Conservation (phyloP, 768 basidiomycete species). For the Trametes punicea region DNA sequence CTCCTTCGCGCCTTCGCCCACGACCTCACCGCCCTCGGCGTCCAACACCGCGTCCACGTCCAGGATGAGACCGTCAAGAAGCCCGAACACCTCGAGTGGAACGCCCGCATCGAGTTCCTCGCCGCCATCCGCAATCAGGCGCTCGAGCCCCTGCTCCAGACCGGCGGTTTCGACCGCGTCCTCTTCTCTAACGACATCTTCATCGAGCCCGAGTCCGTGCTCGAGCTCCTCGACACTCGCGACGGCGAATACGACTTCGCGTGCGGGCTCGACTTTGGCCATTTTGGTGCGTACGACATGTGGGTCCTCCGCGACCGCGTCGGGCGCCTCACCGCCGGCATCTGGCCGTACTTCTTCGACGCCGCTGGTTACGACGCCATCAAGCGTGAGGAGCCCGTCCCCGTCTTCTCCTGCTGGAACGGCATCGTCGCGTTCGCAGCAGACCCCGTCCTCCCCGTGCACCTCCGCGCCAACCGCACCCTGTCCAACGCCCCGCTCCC, state of each 20-base stretch:
- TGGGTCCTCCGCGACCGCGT: constrained; percentile 38
- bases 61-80: constrained; percentile 26
- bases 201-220: constrained; percentile 38
- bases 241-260: constrained; percentile 42
- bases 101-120: constrained; percentile 37
- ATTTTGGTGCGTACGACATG: constrained; percentile 35
- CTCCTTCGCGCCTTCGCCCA: constrained; percentile 30
- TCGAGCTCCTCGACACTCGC: constrained; percentile 38
- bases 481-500: constrained; percentile 34
- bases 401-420: constrained; percentile 47
- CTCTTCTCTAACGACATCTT: constrained; percentile 43
- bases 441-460: constrained; percentile 39
- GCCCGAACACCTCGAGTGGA: constrained; percentile 26
- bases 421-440: constrained; percentile 40
- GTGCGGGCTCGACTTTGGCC: constrained; percentile 39
- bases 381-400: constrained; percentile 37
- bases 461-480: constrained; percentile 36
- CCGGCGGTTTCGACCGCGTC: constrained; percentile 37
- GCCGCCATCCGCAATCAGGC: constrained; percentile 40
- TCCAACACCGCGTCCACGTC: constrained; percentile 32
- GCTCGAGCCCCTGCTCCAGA: constrained; percentile 37
- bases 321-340: constrained; percentile 29
- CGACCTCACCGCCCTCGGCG: constrained; percentile 24
- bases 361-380: constrained; percentile 34
- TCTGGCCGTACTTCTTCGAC: constrained; percentile 44